Evolutionary conservation across 2,329 filamentous ascomycete genomes (phyloP).

Genomic region (Periconia macrospinosa): DNA sequence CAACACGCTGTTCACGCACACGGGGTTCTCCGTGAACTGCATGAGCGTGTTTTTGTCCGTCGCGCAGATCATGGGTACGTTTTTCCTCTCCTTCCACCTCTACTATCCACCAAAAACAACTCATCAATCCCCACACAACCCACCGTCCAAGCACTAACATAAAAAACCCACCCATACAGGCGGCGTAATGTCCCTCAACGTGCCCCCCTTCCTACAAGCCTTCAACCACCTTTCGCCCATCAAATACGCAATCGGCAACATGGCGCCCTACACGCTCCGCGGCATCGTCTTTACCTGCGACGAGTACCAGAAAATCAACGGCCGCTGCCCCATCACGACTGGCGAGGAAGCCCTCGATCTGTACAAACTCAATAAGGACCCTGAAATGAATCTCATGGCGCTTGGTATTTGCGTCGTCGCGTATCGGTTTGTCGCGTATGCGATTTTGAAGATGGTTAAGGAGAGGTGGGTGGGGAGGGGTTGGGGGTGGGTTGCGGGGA

Average conservation of each 20-base stretch:
- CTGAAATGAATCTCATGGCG: constrained; percentile 62
- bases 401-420: constrained; percentile 65
- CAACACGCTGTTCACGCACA: constrained; percentile 74
- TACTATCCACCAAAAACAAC: background rate
- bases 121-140: background rate
- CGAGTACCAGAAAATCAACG: constrained; percentile 61
- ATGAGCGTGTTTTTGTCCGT: constrained; percentile 71
- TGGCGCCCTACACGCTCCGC: constrained; percentile 67
- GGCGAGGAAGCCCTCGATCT: constrained; percentile 68
- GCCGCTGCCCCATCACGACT: constrained; percentile 65
- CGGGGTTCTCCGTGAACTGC: constrained; percentile 75
- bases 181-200: constrained; percentile 70
- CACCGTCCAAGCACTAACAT: background rate
- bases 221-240: constrained; percentile 74
- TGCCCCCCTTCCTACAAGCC: constrained; percentile 66
- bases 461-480: constrained; percentile 51
- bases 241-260: constrained; percentile 68
- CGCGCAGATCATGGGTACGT: constrained; percentile 64
- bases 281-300: constrained; percentile 67
- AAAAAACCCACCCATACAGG: constrained; percentile 36
- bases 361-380: constrained; percentile 67
- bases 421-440: constrained; percentile 67
- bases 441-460: constrained; percentile 57
- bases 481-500: constrained; percentile 28
- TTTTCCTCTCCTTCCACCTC: background rate